These are phyloP conservation scores for Nymphaea colorata DNA, from an alignment of 164 flowering plant species.

Conservation along the genomic window DNA sequence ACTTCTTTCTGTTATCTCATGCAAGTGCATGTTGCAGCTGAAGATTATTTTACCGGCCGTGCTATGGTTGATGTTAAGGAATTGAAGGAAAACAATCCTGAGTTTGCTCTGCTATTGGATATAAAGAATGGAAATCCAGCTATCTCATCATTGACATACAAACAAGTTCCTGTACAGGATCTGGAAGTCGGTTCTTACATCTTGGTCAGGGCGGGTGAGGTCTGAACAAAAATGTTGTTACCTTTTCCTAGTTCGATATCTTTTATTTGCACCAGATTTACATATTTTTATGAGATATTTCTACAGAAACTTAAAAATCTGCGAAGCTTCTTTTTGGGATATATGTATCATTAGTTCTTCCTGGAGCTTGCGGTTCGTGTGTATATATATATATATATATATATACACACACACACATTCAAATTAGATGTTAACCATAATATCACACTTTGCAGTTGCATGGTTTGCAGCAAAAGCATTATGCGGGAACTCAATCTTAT, in stretches of 20 bases:
- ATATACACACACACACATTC: too few relatives aligned
- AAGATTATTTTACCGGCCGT: slow-evolving; percentile 92
- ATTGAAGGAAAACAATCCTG: slow-evolving; percentile 90
- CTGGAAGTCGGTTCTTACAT: slow-evolving; percentile 73
- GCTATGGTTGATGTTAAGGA: slow-evolving; percentile 88
- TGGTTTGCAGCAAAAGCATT: too few relatives aligned
- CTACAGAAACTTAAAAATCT: not conserved
- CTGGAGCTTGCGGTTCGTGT: too few relatives aligned
- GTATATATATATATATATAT: too few relatives aligned
- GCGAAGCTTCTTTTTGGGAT: too few relatives aligned
- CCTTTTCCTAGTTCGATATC: not conserved
- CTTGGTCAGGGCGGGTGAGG: slow-evolving; percentile 98
- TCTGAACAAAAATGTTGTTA: slow-evolving; percentile 21
- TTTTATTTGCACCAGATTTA: not conserved
- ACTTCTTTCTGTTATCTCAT: not conserved
- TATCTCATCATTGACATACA: slow-evolving; percentile 53
- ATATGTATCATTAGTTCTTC: too few relatives aligned
- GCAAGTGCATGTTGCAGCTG: slow-evolving; percentile 45
- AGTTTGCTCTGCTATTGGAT: slow-evolving; percentile 73
- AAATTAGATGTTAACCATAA: too few relatives aligned
- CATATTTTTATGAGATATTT: not conserved
- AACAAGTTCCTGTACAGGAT: slow-evolving; percentile 67
- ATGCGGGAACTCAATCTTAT: too few relatives aligned
- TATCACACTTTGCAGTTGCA: too few relatives aligned
- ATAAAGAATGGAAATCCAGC: slow-evolving; percentile 30